Percentiles rank a stretch among this genome's conserved stretches.
These are phyloP conservation scores for Alliaria petiolata DNA, from an alignment of 345 rosid species.

Conservation along the genomic window DNA sequence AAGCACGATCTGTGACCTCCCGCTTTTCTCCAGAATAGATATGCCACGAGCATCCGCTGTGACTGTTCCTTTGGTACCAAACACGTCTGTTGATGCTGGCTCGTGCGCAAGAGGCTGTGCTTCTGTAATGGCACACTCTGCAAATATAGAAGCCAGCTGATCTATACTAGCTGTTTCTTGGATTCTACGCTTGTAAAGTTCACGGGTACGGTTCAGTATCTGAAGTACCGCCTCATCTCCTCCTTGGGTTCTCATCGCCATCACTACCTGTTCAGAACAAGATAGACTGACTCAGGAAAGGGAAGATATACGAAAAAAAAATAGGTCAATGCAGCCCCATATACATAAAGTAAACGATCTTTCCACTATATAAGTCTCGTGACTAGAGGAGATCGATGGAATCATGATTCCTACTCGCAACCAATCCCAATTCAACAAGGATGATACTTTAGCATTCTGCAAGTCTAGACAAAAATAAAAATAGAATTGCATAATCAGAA, in stretches of 20 bases:
- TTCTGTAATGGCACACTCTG: constrained; percentile 88
- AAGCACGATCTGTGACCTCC: constrained; percentile 72
- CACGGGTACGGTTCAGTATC: constrained; percentile 66
- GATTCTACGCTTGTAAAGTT: constrained; percentile 50
- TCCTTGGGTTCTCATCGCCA: constrained; percentile 67
- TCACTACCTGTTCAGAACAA: constrained; percentile 59
- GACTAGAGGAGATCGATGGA: background rate
- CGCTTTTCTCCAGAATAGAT: constrained; percentile 80
- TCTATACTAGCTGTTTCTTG: constrained; percentile 58
- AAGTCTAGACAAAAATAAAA: background rate
- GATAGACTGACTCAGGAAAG: background rate
- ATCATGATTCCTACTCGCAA: background rate
- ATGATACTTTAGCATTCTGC: background rate
- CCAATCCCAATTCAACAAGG: background rate
- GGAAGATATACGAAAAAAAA: background rate
- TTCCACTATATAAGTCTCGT: background rate
- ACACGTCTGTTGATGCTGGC: constrained; percentile 14
- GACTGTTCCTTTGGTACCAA: constrained; percentile 19
- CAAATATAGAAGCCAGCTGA: constrained; percentile 83
- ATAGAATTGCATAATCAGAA: background rate
- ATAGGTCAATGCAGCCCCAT: background rate
- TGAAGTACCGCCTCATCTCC: constrained; percentile 78
- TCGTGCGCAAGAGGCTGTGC: constrained; percentile 52
- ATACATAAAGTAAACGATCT: background rate
- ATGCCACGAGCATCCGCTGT: constrained; percentile 40